Conservation (phyloP, 2,329 filamentous ascomycete genomes). For the Fusarium mexicanum region DNA sequence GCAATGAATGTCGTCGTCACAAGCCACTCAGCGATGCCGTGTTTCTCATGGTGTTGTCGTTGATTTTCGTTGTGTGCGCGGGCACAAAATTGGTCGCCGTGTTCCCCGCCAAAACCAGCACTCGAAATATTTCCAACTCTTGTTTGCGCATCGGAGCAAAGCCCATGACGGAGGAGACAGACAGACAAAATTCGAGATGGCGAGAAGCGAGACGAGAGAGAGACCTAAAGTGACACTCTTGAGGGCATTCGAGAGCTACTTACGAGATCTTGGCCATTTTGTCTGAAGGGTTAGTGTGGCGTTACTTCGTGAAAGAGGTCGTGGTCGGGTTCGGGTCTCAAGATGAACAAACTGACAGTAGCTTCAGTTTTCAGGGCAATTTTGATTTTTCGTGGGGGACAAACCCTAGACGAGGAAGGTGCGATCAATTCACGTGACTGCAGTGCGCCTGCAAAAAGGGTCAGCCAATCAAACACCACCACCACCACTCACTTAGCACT, state of each 20-base stretch:
- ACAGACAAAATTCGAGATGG: background rate
- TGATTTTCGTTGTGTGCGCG: slow-evolving; percentile 25
- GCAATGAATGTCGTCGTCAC: slow-evolving; percentile 6
- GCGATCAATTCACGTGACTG: slow-evolving; percentile 44
- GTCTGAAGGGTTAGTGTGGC: slow-evolving; percentile 56
- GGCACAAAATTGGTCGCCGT: slow-evolving; percentile 10
- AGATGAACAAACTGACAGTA: slow-evolving; percentile 45
- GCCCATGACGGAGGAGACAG: slow-evolving; percentile 20
- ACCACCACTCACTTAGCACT: background rate
- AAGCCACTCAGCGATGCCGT: background rate
- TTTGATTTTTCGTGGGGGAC: slow-evolving; percentile 46
- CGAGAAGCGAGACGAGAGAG: background rate
- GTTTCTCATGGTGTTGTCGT: slow-evolving; percentile 2
- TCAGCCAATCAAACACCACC: background rate
- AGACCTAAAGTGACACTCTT: background rate
- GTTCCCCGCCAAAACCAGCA: slow-evolving; percentile 28
- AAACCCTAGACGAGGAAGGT: slow-evolving; percentile 51
- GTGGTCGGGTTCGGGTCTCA: slow-evolving; percentile 50
- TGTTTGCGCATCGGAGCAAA: slow-evolving; percentile 16
- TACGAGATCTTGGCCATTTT: slow-evolving; percentile 73
- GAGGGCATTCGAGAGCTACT: slow-evolving; percentile 44
- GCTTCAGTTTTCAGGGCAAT: slow-evolving; percentile 28
- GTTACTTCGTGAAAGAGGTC: slow-evolving; percentile 51
- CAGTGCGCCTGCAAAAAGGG: background rate
- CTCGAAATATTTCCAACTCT: slow-evolving; percentile 13